Evolutionary conservation across 352 stramenopile species (phyloP).

Genomic region (Phytophthora chlamydospora): DNA sequence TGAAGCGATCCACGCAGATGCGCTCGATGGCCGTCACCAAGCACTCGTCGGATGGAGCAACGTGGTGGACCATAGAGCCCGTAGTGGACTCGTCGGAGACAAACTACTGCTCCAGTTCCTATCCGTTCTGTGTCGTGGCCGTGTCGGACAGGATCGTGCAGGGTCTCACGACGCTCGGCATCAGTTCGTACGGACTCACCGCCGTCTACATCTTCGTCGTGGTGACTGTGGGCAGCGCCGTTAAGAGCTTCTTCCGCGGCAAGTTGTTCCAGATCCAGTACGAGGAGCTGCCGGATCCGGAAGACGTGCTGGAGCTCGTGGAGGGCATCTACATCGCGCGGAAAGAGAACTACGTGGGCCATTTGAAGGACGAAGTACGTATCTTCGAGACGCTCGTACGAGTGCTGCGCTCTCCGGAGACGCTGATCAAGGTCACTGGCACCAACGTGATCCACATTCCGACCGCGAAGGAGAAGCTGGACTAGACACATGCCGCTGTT

Average conservation of each 20-base stretch:
- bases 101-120: constrained; percentile 52
- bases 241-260: constrained; percentile 86
- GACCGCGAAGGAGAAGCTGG: constrained; percentile 82
- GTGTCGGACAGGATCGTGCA: constrained; percentile 89
- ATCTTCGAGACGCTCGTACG: constrained; percentile 90
- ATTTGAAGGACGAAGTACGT: constrained; percentile 88
- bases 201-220: constrained; percentile 90
- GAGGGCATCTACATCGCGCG: constrained; percentile 90
- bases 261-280: constrained; percentile 86
- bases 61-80: constrained; percentile 75
- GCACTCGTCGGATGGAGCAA: constrained; percentile 54
- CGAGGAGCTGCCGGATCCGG: constrained; percentile 77
- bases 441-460: constrained; percentile 89
- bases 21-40: constrained; percentile 66
- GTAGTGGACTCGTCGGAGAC: constrained; percentile 32
- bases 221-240: constrained; percentile 83
- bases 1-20: constrained; percentile 58
- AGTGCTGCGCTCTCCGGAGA: constrained; percentile 85
- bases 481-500: constrained; percentile 38
- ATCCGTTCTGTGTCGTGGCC: constrained; percentile 80
- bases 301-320: constrained; percentile 86
- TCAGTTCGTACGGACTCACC: constrained; percentile 86
- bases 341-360: constrained; percentile 82
- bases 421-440: constrained; percentile 84
- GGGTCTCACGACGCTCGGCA: constrained; percentile 75